Evolutionary conservation across 805 yeast genomes (phyloP).

Genomic region (Candida namnaoensis): DNA sequence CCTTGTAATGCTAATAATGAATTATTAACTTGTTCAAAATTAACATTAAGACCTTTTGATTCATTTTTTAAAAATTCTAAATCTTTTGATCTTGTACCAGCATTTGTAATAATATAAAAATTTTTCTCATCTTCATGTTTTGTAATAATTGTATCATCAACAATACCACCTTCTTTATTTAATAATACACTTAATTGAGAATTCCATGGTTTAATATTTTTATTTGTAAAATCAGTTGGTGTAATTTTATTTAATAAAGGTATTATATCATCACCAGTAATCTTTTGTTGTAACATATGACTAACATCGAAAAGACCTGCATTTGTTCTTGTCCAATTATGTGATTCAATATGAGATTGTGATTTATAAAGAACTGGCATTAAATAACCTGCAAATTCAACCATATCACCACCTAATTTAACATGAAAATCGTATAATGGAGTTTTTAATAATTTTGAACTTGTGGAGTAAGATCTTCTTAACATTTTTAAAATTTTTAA

Average conservation of each 20-base stretch:
- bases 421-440: slow-evolving; percentile 79
- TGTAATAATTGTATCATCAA: slow-evolving; percentile 88
- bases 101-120: slow-evolving; percentile 90
- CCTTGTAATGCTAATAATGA: slow-evolving; percentile 90
- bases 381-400: slow-evolving; percentile 90
- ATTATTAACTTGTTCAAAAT: slow-evolving; percentile 48
- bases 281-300: slow-evolving; percentile 90
- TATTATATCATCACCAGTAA: slow-evolving; percentile 61
- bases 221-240: slow-evolving; percentile 63
- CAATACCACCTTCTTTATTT: slow-evolving; percentile 73
- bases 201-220: slow-evolving; percentile 41
- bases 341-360: slow-evolving; percentile 89
- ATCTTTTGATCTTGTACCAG: slow-evolving; percentile 88
- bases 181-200: slow-evolving; percentile 75
- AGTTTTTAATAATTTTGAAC: slow-evolving; percentile 38
- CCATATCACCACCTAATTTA: slow-evolving; percentile 79
- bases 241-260: slow-evolving; percentile 69
- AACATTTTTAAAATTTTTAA: too few species aligned
- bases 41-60: slow-evolving; percentile 24
- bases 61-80: slow-evolving; percentile 51
- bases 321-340: slow-evolving; percentile 82
- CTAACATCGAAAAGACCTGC: slow-evolving; percentile 95
- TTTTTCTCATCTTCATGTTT: slow-evolving; percentile 56
- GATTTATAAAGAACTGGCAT: slow-evolving; percentile 88
- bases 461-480: slow-evolving; percentile 22